Conservation (phyloP, 176 grass and related monocot genomes). For the Musa troglodytarum region DNA sequence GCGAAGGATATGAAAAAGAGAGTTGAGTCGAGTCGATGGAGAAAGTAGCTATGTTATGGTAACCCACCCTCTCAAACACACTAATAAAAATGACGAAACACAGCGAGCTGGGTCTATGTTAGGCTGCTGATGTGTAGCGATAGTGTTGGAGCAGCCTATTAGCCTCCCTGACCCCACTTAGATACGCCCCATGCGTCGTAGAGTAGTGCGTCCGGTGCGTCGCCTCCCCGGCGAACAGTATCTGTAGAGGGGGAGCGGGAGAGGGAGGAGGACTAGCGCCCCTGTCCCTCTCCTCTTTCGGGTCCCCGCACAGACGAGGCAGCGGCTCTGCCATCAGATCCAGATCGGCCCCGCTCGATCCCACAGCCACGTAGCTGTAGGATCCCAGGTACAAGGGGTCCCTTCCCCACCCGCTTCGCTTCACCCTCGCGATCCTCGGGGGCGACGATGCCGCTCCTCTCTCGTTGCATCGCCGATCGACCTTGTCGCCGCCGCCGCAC, state of each 20-base stretch:
- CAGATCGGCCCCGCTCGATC: constrained; percentile 58
- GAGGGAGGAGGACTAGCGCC: neutral
- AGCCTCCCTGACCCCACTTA: constrained; percentile 70
- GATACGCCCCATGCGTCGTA: constrained; percentile 76
- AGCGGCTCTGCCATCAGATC: constrained; percentile 79
- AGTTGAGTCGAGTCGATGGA: too few relatives aligned
- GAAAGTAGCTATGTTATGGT: too few relatives aligned
- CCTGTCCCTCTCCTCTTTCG: neutral
- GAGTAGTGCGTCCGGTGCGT: constrained; percentile 85
- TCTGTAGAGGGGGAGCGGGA: constrained; percentile 16
- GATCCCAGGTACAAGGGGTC: constrained; percentile 71
- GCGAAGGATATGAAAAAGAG: too few relatives aligned
- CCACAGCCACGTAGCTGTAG: constrained; percentile 83
- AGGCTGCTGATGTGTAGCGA: neutral
- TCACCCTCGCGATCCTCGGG: constrained; percentile 37
- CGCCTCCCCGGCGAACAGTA: constrained; percentile 87
- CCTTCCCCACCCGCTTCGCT: constrained; percentile 55
- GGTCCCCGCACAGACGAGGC: neutral
- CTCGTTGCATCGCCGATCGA: too few relatives aligned
- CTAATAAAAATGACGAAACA: too few relatives aligned
- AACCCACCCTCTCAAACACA: too few relatives aligned
- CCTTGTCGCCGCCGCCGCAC: neutral
- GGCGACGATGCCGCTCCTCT: too few relatives aligned
- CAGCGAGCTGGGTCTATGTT: too few relatives aligned
- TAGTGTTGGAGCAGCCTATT: constrained; percentile 52